Evolutionary conservation across 768 basidiomycete genomes (phyloP), one percentile per base, ranked within the genome.

Genomic region (Tylopilus cervinicoccineus): DNA sequence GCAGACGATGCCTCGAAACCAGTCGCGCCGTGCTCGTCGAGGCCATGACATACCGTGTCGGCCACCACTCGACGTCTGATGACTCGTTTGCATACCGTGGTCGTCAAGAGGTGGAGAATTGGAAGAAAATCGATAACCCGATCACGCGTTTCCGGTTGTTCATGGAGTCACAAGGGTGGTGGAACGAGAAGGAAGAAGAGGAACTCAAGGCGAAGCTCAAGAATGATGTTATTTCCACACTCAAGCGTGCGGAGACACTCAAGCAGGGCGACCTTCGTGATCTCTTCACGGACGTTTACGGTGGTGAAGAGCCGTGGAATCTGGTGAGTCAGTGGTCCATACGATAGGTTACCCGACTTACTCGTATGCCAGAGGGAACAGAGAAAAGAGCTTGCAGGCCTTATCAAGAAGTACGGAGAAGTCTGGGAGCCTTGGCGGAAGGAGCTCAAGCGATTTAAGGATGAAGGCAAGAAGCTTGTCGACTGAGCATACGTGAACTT

Each of bases 51-150:
- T 95, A 95, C 62, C 81, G 93, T 23, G 85, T 96, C 12, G 88
- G 93, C n/a, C 93, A 97, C 62, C 92, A 94, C 63, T 92, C 89
- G 16, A 94, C 90, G 0, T 95, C 93, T 10, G 94, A 97, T 59
- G 93, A 97, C 66, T 94, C 92, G 5, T 94, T 89, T 59, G 93
- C 93, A 19, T 97, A 97, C 65, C 83, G 93, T 33, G 77, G 88
- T 1, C 79, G 88, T 17, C 79, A 89, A 47, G 94, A 95, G 60
- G 94, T 96, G 26, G 90, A 95, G 67, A 86, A 93, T 57, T 80
- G 87, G 60, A 93, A 91, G 70, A 84, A 88, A 27, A 82, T 96
- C 47, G 90, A 95, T 53, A 93, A 94, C 62, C 93, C 93, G 2
- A 81, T 93, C 49, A 76, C 77, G 22, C 84, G 93, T 26, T 89